phyloP scores from a whole-genome alignment of 2,329 filamentous ascomycete genomes.

The Aspergillus pseudonomiae region DNA sequence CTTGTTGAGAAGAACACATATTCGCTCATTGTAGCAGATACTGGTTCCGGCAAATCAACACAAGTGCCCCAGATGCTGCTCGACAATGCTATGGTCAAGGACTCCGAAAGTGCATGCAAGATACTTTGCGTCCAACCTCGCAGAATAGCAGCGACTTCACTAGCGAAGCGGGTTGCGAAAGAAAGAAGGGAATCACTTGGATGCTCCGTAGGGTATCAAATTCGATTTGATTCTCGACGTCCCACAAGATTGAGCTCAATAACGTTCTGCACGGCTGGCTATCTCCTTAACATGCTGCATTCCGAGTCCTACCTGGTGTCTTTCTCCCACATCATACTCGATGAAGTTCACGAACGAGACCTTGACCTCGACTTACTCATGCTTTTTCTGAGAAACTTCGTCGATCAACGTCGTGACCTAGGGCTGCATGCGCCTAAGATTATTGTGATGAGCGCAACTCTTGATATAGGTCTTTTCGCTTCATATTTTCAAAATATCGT shows the following conservation, averaged over 20 bases:
- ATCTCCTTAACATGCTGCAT: constrained; percentile 51
- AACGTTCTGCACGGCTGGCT: constrained; percentile 55
- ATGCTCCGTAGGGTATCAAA: constrained; percentile 50
- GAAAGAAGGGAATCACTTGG: constrained; percentile 49
- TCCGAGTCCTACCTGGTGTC: constrained; percentile 39
- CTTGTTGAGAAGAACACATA: constrained; percentile 45
- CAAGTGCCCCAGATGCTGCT: constrained; percentile 59
- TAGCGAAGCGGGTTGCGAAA: constrained; percentile 50
- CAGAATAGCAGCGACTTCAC: constrained; percentile 51
- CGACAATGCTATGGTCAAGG: constrained; percentile 48
- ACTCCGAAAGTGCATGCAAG: constrained; percentile 48
- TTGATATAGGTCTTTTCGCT: constrained; percentile 50
- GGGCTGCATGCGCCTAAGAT: constrained; percentile 46
- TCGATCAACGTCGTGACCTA: constrained; percentile 36
- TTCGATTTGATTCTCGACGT: constrained; percentile 45
- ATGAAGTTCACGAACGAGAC: constrained; percentile 56
- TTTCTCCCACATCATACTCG: constrained; percentile 54
- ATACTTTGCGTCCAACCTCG: constrained; percentile 56
- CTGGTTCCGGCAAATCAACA: constrained; percentile 52
- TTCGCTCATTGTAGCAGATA: constrained; percentile 51
- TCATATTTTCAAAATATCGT: constrained; percentile 44
- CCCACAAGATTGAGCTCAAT: constrained; percentile 44
- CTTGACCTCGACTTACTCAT: constrained; percentile 51
- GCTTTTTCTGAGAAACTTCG: constrained; percentile 47
- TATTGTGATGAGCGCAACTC: constrained; percentile 54